Evolutionary conservation across 2,329 filamentous ascomycete species (phyloP), one percentile per base, ranked within the genome.

Genomic region (Hirsutella rhossiliensis): DNA sequence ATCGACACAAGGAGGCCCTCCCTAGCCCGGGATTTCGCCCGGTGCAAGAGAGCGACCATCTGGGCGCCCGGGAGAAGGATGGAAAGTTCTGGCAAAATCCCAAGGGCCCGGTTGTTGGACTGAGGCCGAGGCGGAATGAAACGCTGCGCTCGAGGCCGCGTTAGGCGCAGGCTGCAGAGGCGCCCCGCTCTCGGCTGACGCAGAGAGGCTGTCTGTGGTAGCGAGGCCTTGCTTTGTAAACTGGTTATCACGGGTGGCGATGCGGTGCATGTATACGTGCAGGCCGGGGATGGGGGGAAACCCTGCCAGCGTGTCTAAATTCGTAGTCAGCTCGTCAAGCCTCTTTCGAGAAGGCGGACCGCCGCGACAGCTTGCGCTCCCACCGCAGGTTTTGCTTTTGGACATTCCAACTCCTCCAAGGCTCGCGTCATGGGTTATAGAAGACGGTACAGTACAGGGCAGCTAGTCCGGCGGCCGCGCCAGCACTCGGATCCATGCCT

Each of bases 361-460:
- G 46, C 50, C 53, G 45, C 57, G 54, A 57, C 47, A 55, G 47
- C 52, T 56, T 18, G n/a, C 11, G 34, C 34, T 18, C 18, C 7
- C 34, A 17, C 34, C 54, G 43, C 47, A 29, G 37, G 28, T 19
- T 40, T 55, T 52, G 42, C 44, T 50, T 51, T 47, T 54, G 38
- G 8, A 7, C 34, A 11, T 11, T 32, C 42, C 28, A 36, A 9
- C 6, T 18, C 7, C n/a, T 17, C 43, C 12, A 28, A 28, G n/a
- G 27, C n/a, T 45, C 41, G 48, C 44, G 48, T 46, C 49, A 48
- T 42, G 29, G 29, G 32, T 36, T n/a, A n/a, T 17, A 19, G 18
- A 36, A 30, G 23, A 12, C 4, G n/a, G 32, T 32, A 29, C 40
- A 32, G 19, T 11, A 11, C 23, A 34, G 15, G 20, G 17, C 4